Evolutionary conservation across 2,329 filamentous ascomycete species (phyloP).

Genomic region (Bipolaris oryzae): DNA sequence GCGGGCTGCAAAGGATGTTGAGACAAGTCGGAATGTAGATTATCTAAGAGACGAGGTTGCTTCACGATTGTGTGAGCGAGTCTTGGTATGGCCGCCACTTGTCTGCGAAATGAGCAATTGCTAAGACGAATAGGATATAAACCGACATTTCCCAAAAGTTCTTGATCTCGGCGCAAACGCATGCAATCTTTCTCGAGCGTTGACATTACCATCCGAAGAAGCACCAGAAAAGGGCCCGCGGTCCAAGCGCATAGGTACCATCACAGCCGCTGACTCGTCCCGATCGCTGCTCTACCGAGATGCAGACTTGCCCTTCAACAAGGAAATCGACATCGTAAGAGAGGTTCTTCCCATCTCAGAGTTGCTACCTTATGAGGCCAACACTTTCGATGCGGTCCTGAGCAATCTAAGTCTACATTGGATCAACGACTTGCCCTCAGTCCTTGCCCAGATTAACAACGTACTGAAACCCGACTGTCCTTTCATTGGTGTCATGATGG

Average conservation of each 20-base stretch:
- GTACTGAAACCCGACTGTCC: conserved; percentile 88
- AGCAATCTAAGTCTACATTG: conserved; percentile 92
- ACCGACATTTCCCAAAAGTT: conserved; percentile 79
- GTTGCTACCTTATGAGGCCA: conserved; percentile 73
- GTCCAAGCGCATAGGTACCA: conserved; percentile 70
- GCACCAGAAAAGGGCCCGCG: conserved; percentile 69
- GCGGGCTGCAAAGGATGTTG: conserved; percentile 72
- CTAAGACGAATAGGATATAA: conserved; percentile 74
- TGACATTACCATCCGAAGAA: conserved; percentile 68
- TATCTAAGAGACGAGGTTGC: conserved; percentile 95
- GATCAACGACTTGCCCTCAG: conserved; percentile 92
- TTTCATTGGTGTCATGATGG: conserved; percentile 95
- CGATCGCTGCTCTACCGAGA: conserved; percentile 80
- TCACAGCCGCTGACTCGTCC: conserved; percentile 85
- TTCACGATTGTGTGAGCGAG: conserved; percentile 77
- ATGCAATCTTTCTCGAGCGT: conserved; percentile 86
- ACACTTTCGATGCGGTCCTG: conserved; percentile 86
- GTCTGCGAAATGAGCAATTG: background rate
- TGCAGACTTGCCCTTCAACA: conserved; percentile 73
- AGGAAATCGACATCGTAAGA: conserved; percentile 72
- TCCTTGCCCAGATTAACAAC: conserved; percentile 83
- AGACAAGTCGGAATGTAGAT: conserved; percentile 79
- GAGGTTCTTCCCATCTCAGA: conserved; percentile 77
- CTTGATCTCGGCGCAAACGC: conserved; percentile 95
- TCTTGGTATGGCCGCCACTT: conserved; percentile 65